phyloP scores from a whole-genome alignment of 257 asterid species.

The Handroanthus guayacan region DNA sequence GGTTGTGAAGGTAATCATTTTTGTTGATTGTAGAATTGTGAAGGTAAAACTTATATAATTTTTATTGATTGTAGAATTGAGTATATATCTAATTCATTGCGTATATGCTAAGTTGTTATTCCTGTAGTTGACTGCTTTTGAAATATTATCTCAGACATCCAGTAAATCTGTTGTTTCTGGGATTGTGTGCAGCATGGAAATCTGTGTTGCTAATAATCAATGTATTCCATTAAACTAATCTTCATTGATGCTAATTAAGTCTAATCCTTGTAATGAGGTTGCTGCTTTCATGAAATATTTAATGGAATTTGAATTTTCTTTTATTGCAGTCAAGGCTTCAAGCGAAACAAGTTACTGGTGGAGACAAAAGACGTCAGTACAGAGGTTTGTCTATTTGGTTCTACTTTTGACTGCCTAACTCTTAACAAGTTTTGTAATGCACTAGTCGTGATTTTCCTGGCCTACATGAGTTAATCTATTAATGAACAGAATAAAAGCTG shows the following conservation, averaged over 20 bases:
- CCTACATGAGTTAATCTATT: background rate
- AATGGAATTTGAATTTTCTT: constrained; percentile 12
- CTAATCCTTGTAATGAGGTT: constrained; percentile 4
- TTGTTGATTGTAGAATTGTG: constrained; percentile 14
- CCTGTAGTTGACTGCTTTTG: background rate
- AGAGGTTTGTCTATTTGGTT: constrained; percentile 58
- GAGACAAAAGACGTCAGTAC: constrained; percentile 82
- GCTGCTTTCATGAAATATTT: constrained; percentile 28
- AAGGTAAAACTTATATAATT: constrained; percentile 13
- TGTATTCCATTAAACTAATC: background rate
- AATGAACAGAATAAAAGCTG: background rate
- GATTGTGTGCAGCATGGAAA: background rate
- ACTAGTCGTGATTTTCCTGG: background rate
- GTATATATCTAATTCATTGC: background rate
- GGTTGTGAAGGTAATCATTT: constrained; percentile 55
- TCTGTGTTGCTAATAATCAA: constrained; percentile 2
- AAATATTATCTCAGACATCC: background rate
- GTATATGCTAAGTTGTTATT: background rate
- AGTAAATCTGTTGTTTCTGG: background rate
- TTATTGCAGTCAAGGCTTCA: constrained; percentile 91
- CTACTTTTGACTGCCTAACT: constrained; percentile 10
- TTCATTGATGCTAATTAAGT: constrained; percentile 4
- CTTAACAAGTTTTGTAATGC: background rate
- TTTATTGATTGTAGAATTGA: too few species aligned
- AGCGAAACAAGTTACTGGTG: constrained; percentile 71